These are phyloP conservation scores for Fraxinus anomala DNA, from an alignment of 257 asterid species.

Conservation along the genomic window DNA sequence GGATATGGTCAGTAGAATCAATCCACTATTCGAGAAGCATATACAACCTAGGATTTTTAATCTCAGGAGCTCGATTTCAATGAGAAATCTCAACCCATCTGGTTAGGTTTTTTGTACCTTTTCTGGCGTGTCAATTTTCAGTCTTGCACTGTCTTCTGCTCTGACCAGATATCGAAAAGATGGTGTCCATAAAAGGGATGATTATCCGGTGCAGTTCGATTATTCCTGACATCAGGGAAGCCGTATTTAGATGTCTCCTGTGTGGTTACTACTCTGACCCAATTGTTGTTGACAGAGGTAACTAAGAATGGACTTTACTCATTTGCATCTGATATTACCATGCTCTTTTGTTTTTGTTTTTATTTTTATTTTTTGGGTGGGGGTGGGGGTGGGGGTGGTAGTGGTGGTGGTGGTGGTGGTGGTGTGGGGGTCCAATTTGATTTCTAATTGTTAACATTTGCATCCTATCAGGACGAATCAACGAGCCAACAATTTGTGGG, in stretches of 20 bases:
- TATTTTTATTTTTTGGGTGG: no score
- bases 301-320: slow-evolving; percentile 12
- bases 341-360: background rate
- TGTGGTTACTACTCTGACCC: slow-evolving; percentile 95
- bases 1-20: slow-evolving; percentile 79
- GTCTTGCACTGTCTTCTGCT: background rate
- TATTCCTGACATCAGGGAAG: slow-evolving; percentile 95
- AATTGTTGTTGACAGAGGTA: slow-evolving; percentile 86
- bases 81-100: slow-evolving; percentile 94
- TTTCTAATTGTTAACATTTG: slow-evolving; percentile 10
- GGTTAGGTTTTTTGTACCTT: slow-evolving; percentile 42
- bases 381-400: no score
- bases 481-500: slow-evolving; percentile 74
- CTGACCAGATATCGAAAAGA: slow-evolving; percentile 84
- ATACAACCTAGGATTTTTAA: slow-evolving; percentile 88
- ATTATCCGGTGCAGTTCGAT: slow-evolving; percentile 89
- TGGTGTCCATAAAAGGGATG: slow-evolving; percentile 97
- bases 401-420: no score
- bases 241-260: slow-evolving; percentile 90
- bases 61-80: slow-evolving; percentile 70
- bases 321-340: background rate
- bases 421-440: background rate
- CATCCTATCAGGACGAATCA: slow-evolving; percentile 67
- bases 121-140: background rate
- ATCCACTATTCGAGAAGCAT: slow-evolving; percentile 85